phyloP scores from a whole-genome alignment of 495 filamentous ascomycete genomes.

The Rhypophila decipiens region DNA sequence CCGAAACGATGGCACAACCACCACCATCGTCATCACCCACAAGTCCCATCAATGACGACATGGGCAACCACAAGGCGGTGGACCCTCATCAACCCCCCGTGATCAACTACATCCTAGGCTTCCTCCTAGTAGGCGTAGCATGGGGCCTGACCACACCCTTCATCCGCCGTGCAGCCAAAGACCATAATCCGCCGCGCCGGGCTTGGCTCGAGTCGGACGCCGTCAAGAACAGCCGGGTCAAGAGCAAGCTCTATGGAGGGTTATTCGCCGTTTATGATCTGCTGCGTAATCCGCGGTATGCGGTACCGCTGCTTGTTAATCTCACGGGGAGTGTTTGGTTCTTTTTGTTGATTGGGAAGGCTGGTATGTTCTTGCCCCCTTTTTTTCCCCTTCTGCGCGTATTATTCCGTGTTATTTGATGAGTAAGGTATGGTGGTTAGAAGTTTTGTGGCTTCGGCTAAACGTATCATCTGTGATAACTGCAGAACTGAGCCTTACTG shows the following conservation, averaged over 20 bases:
- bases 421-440: neutral
- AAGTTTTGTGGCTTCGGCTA: neutral
- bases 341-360: slow-evolving; percentile 87
- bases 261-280: slow-evolving; percentile 74
- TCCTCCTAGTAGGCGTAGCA: slow-evolving; percentile 83
- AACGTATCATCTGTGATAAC: neutral
- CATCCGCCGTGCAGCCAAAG: slow-evolving; percentile 60
- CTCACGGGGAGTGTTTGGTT: slow-evolving; percentile 97
- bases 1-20: too few relatives aligned
- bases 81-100: slow-evolving; percentile 43
- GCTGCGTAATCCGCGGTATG: slow-evolving; percentile 73
- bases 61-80: too few relatives aligned
- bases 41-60: too few relatives aligned
- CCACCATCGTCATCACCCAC: neutral
- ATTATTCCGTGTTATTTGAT: neutral
- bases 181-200: slow-evolving; percentile 49
- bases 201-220: slow-evolving; percentile 36
- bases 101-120: slow-evolving; percentile 77
- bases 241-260: slow-evolving; percentile 47
- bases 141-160: slow-evolving; percentile 76
- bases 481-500: slow-evolving; percentile 81
- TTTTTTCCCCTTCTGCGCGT: neutral
- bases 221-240: slow-evolving; percentile 44
- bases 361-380: slow-evolving; percentile 53
- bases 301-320: slow-evolving; percentile 79